Base-by-base conservation (phyloP, 495 filamentous ascomycete genomes). In the Achaetomiella virescens region DNA sequence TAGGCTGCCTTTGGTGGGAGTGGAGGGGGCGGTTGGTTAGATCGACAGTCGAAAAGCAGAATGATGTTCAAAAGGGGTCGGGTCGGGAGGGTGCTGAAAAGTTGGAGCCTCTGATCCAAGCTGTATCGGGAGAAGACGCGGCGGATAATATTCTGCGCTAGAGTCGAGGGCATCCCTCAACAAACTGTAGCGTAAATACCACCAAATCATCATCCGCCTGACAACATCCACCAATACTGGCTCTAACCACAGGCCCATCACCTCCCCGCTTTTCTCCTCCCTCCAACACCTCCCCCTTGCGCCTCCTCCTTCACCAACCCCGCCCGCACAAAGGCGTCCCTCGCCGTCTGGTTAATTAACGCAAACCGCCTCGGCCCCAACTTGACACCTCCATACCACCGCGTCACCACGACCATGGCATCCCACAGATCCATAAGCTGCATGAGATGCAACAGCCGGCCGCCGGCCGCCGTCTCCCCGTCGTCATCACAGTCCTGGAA, bases 401-500 rank as follows among this genome's bases (percentile, higher is more conserved):
- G 71, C 35, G 87, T 90, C 17, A 98, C 93, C n/a, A 98, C 87
- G 1, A 97, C 90, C 67, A 97, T 83, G 8, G 86, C 82, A 69
- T 93, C 82, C 89, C 89, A 95, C 9, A 95, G 81, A 69, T 90
- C 88, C 91, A 97, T 97, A 61, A 92, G 66, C 76, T 96, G 89
- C 84, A 98, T 84, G 44, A 98, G 72, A 73, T 95, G 88, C 38
- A 96, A 74, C 62, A 97, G 63, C 24, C 93, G 80, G 0, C 86
- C 83, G 1, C 93, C 93, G 5, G 93, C 93, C 21, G 93, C 93
- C n/a, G 86, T 88, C 76, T 98, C 93, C 11, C 93, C 93, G 66
- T 98, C 93, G 66, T 97, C 93, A 61, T 98, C 86, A 65, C 86
- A 95, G 71, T 98, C 93, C 67, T 97, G 89, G 54, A 83, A 87